phyloP scores from a whole-genome alignment of 192 early-diverging fungal species.

The Coemansia sp. region DNA sequence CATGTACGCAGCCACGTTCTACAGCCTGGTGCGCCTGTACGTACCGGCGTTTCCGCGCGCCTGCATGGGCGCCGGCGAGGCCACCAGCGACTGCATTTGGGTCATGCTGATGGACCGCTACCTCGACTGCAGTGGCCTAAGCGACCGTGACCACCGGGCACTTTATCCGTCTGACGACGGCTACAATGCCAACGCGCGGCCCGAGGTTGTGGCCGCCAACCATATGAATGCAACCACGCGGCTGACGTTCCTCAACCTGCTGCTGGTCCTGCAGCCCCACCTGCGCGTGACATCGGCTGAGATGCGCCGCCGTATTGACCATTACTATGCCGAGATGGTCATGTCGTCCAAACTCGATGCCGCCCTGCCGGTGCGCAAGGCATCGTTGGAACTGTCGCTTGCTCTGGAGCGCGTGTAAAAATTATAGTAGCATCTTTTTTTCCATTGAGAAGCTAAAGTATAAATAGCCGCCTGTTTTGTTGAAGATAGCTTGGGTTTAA shows the following conservation, averaged over 20 bases:
- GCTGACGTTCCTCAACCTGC: conserved; percentile 46
- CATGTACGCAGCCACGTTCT: conserved; percentile 46
- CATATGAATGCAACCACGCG: conserved; percentile 50
- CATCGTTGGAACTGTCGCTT: conserved; percentile 42
- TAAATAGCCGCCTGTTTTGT: too few species aligned
- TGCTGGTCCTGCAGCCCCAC: conserved; percentile 36
- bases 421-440: conserved; percentile 1
- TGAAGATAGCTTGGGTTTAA: too few species aligned
- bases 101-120: conserved; percentile 51
- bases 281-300: conserved; percentile 23
- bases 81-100: conserved; percentile 35
- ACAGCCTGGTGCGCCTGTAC: conserved; percentile 39
- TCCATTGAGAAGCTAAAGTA: too few species aligned
- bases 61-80: conserved; percentile 44
- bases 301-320: conserved; percentile 27
- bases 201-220: conserved; percentile 46
- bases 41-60: conserved; percentile 42
- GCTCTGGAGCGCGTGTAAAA: conserved; percentile 35
- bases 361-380: conserved; percentile 48
- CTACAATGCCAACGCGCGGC: conserved; percentile 11
- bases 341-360: conserved; percentile 41
- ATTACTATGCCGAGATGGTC: conserved; percentile 46
- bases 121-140: conserved; percentile 45
- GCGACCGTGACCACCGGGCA: conserved; percentile 17
- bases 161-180: conserved; percentile 1